Conservation (phyloP, 768 basidiomycete genomes). For the Suillus hirtellus region DNA sequence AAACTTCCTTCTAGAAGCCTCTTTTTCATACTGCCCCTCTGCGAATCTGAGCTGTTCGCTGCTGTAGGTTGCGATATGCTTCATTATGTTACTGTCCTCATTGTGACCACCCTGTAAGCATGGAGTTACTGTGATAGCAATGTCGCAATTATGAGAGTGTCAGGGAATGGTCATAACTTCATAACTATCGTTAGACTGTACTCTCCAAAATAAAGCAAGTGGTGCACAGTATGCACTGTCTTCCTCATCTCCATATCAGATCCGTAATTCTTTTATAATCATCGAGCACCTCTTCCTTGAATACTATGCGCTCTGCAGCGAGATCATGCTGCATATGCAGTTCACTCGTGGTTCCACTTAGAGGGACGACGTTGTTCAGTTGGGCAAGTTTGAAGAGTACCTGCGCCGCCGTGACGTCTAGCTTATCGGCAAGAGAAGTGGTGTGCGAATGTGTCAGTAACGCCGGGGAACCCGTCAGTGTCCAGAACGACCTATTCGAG, state of each 20-base stretch:
- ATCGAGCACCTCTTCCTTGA: constrained; percentile 31
- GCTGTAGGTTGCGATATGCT: background rate
- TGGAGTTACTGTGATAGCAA: background rate
- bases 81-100: background rate
- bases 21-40: background rate
- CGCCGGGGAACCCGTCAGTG: constrained; percentile 72
- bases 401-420: constrained; percentile 62
- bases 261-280: constrained; percentile 26
- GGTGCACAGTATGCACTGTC: background rate
- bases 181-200: background rate
- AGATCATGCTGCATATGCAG: constrained; percentile 70
- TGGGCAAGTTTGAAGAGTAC: constrained; percentile 70
- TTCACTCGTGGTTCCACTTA: constrained; percentile 73
- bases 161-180: background rate
- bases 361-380: constrained; percentile 61
- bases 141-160: background rate
- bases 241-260: constrained; percentile 32
- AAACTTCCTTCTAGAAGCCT: background rate
- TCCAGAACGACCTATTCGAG: constrained; percentile 82
- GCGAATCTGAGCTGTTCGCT: background rate
- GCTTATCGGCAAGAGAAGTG: constrained; percentile 42
- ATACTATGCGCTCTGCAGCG: constrained; percentile 39
- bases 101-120: background rate
- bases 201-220: background rate
- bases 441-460: constrained; percentile 54